Evolutionary conservation across 2,329 filamentous ascomycete genomes (phyloP), one percentile per base, ranked within the genome.

Genomic region (Arthrinium phaeospermum): DNA sequence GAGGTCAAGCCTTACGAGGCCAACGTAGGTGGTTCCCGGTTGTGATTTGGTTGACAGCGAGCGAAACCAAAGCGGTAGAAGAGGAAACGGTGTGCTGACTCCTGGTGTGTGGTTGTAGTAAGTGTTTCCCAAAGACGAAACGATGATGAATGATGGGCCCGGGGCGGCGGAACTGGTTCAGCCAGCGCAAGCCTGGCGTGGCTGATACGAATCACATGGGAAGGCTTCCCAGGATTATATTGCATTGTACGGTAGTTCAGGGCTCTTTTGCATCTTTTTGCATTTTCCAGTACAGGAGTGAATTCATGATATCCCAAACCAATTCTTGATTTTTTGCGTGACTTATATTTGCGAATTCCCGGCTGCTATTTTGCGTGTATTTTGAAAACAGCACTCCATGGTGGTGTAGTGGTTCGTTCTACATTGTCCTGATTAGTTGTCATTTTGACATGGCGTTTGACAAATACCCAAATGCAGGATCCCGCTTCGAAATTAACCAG

Each of bases 1-100:
- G 86, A 89, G 79, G 79, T 89, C 70, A 88, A 89, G 80, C 73
- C 77, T 27, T 73, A 70, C 57, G 75, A 79, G 30, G 71, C 68
- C 24, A 73, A 77, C 76, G 78, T 76, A 64, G 72, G 74, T 70
- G 72, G 71, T 67, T 70, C 76, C 47, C 78, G 78, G 69, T 78
- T 80, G 71, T 78, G 74, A 78, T 46, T 68, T 34, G 24, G 27
- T 37, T 30, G 1, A 8, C 12, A 37, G 53, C 53, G 53, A 64
- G 57, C 53, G 53, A 37, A 19, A 10, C 41, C 41, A 64, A n/a
- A 8, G 8, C 12, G 16, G 12, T 61, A 24, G 27, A 30, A 30
- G 27, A 19, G n/a, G 14, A 22, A n/a, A 37, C 10, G 8, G 34
- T n/a, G 57, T 64, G 57, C 57, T 64, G 57, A 64, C 57, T 41